phyloP scores from a whole-genome alignment of 768 basidiomycete genomes.

The Leccinum broughii region DNA sequence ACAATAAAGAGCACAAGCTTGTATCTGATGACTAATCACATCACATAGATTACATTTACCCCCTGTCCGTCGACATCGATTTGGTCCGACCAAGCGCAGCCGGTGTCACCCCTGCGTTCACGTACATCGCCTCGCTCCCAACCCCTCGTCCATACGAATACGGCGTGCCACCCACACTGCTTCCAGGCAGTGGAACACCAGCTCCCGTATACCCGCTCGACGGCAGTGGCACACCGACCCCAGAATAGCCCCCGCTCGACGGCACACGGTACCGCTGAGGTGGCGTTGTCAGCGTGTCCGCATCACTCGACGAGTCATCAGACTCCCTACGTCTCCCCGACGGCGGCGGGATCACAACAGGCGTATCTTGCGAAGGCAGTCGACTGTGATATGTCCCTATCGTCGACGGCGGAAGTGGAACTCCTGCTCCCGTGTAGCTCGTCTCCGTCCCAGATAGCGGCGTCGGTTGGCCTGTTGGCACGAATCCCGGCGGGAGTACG shows the following conservation, averaged over 20 bases:
- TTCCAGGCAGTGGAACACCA: slow-evolving; percentile 13
- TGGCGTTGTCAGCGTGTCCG: slow-evolving; percentile 39
- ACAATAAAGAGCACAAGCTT: neutral
- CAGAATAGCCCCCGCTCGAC: slow-evolving; percentile 20
- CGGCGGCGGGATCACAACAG: slow-evolving; percentile 33
- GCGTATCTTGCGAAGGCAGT: slow-evolving; percentile 20
- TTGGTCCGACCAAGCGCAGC: slow-evolving; percentile 24
- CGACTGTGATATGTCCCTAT: slow-evolving; percentile 26
- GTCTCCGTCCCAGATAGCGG: slow-evolving; percentile 16
- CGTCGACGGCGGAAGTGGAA: slow-evolving; percentile 35
- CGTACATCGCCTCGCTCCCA: slow-evolving; percentile 13
- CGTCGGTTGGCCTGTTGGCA: slow-evolving; percentile 29
- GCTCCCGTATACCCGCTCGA: neutral
- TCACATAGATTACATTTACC: slow-evolving; percentile 5
- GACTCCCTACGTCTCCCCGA: slow-evolving; percentile 25
- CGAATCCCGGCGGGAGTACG: slow-evolving; percentile 39
- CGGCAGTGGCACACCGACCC: neutral
- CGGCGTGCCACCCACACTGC: slow-evolving; percentile 16
- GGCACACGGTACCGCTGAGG: slow-evolving; percentile 22
- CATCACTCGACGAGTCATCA: slow-evolving; percentile 34
- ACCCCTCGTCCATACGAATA: slow-evolving; percentile 20
- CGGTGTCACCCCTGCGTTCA: slow-evolving; percentile 24
- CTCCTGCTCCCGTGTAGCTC: slow-evolving; percentile 28
- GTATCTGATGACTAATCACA: slow-evolving; percentile 20
- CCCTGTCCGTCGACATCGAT: slow-evolving; percentile 22